Evolutionary conservation across 495 filamentous ascomycete genomes (phyloP), one percentile per base, ranked within the genome.

Genomic region (Staphylotrichum tortipilum): DNA sequence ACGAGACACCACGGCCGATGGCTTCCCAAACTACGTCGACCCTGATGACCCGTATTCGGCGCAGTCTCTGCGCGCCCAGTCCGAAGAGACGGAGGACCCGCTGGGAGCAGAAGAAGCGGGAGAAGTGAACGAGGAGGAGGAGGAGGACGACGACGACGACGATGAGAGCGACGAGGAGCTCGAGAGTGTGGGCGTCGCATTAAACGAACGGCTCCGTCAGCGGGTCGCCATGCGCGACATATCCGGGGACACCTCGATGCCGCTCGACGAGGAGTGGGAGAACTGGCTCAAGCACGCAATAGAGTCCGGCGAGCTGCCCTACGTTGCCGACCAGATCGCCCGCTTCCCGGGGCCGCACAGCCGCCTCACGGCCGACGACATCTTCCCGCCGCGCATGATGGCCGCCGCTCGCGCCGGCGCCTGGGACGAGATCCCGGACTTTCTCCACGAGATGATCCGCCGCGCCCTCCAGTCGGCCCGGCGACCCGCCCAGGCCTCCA

Each of bases 261-360:
- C 79, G 18, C 72, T 88, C 30, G 86, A 94, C 57, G 81, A 84
- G 47, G 84, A 85, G 50, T 91, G 81, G 81, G 87, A 92, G 64
- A 85, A 88, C 65, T 92, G 85, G 83, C 64, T 92, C 30, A 90
- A 89, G 63, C 85, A 88, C 56, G 81, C 82, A 38, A 79, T 83
- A 28, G 88, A 91, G 44, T 66, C 69, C 9, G 76, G 76, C 44
- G 68, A 74, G 48, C 56, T 79, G 14, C 67, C 70, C 19, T 64
- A 68, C 40, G 63, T 68, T 15, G 61, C 68, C 11, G 68, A 69
- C 24, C 70, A 68, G 49, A 66, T 65, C 19, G 57, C 62, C 15
- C 60, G 59, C 7, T 60, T 67, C 21, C 55, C 62, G 6, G 56
- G 59, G 7, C 57, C 63, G 14, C 55, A 58, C 28, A 58, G 33